Conservation (phyloP, 371 early-diverging fungal species). For the Apophysomyces variabilis region DNA sequence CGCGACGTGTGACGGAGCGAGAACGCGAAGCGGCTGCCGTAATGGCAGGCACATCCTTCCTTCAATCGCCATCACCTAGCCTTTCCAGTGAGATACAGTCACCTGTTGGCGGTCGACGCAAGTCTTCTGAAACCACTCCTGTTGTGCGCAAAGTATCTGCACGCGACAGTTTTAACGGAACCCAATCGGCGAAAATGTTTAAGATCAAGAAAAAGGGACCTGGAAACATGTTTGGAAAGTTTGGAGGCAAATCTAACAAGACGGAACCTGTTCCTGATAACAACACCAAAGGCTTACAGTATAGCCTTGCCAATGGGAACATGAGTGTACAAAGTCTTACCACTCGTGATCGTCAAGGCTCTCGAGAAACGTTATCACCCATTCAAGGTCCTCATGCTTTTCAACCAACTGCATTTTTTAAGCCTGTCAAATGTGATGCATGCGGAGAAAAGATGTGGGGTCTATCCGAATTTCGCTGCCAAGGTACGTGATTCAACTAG, state of each 20-base stretch:
- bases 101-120: conserved; percentile 20
- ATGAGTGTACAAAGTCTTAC: conserved; percentile 12
- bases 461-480: conserved; percentile 76
- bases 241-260: conserved; percentile 31
- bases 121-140: conserved; percentile 18
- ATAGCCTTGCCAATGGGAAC: conserved; percentile 1
- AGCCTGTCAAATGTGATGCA: conserved; percentile 78
- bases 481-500: conserved; percentile 33
- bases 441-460: conserved; percentile 91
- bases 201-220: conserved; percentile 44
- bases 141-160: conserved; percentile 25
- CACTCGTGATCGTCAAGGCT: conserved; percentile 15
- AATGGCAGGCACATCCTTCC: conserved; percentile 29
- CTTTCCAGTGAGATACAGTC: conserved; percentile 26
- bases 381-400: conserved; percentile 64
- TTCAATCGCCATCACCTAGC: conserved; percentile 30
- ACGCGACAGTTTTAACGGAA: conserved; percentile 35
- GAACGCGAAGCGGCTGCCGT: conserved; percentile 36
- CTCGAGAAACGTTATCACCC: conserved; percentile 21
- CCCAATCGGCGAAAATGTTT: conserved; percentile 40
- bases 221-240: conserved; percentile 52
- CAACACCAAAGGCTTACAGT: not conserved
- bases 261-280: conserved; percentile 1
- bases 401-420: conserved; percentile 61
- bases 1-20: conserved; percentile 43